Base-by-base conservation (phyloP, 768 basidiomycete species). In the Pleurotus tuoliensis region DNA sequence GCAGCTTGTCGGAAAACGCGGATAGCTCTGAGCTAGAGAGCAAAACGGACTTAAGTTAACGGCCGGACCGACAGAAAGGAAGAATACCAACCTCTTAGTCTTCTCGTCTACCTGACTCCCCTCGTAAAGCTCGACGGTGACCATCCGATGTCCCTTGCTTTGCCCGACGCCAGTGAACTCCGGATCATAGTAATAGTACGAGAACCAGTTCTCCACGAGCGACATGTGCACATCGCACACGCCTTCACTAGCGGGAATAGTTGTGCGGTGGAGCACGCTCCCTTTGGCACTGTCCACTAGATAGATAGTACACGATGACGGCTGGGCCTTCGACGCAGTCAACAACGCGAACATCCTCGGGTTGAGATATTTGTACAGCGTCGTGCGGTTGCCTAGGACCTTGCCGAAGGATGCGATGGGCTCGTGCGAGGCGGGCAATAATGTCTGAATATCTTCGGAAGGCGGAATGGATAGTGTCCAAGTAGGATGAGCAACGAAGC, bases 321-420 rank as follows among this genome's bases (percentile, higher is more conserved):
- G 56, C 50, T 46, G 47, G 16, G 59, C 47, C 5, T 67, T 58
- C 4, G 69, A 59, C 0, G 75, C 69, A 5, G 92, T 92, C 27
- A 87, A 71, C 38, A 92, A 74, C 6, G 83, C 81, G 48, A 87
- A 76, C 34, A 94, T 62, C 62, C 92, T 84, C 6, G 88, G 88
- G 67, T 96, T 96, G 58, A 98, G 79, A 65, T 97, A 96, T 72
- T 98, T 98, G 78, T 97, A 96, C 57, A 98, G 68, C 30, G 94
- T 94, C 38, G 84, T 86, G 53, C 94, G 83, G 69, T 95, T 88
- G 2, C 91, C 94, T 3, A 92, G 75, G 3, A 96, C 93, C 63
- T 86, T 86, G 3, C 95, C 96, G 27, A 88, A 70, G 1, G 86
- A 89, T 0, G 94, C 93, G 34, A 92, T 73, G 0, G 83, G 81